Base-by-base conservation (phyloP, 2,329 filamentous ascomycete genomes). In the Paecilomyces fulvus region DNA sequence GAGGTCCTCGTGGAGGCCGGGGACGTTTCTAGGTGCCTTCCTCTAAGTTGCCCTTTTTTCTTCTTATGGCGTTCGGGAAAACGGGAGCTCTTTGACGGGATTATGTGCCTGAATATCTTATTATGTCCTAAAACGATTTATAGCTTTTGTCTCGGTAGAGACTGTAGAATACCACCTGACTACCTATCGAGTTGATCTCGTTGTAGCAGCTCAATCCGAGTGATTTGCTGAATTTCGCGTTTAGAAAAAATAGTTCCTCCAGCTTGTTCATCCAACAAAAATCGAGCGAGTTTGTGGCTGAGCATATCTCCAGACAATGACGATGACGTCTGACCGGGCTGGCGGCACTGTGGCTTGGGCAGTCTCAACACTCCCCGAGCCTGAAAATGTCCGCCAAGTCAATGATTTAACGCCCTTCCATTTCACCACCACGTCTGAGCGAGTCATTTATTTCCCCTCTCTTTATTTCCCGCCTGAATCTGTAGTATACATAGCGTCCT, bases 21-120 rank as follows among this genome's bases (percentile, higher is more conserved):
- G 65, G 65, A 58, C 62, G 64, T 56, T 59, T 63, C 57, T 67
- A 61, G 59, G 61, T n/a, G 37, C 37, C 37, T 20, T 53, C 55
- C 53, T 54, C 28, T 52, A 58, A 59, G 37, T 54, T 60, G 49
- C 59, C 57, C 61, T 70, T 65, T 65, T 73, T 67, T 72, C 67
- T 73, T 67, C 65, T 73, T 73, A 67, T 60, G 73, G 73, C 73
- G 73, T 75, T 75, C 68, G 70, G 71, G 69, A 70, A 72, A 68
- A 65, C 60, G 68, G 71, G 69, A 70, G 65, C 67, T 72, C 63
- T 67, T 69, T 62, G 65, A 70, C 67, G 68, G 70, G 70, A 60
- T 65, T 67, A 64, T 69, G 65, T 64, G 64, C 68, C 64, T 65
- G 56, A 57, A 61, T 64, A 43, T 63, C 65, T 67, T 62, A 68